Base-by-base conservation (phyloP, 352 stramenopile genomes). In the Phytophthora tubulina region DNA sequence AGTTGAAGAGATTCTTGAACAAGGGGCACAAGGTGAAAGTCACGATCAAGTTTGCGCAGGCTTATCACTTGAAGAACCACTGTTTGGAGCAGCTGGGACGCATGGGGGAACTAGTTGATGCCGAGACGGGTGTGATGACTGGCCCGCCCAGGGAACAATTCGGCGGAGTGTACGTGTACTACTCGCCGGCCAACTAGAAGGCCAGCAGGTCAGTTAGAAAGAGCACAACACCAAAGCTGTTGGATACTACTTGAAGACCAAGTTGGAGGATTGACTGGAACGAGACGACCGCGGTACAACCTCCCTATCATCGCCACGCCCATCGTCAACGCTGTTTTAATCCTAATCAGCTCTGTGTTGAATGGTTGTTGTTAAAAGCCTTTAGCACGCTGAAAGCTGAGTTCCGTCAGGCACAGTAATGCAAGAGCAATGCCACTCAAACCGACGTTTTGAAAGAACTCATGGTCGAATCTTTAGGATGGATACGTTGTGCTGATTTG, bases 11-110 rank as follows among this genome's bases (percentile, higher is more conserved):
- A 53, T 93, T 93, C 54, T 67, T 94, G 36, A 57, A 52, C 62
- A 93, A 92, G 67, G 86, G 82, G n/a, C 86, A 94, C 76, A 92
- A 92, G 63, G 86, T 94, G 38, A 92, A 93, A 69, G 74, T 92
- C 15, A 88, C 82, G 15, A 69, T 92, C 72, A 91, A 90, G 65
- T 94, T 90, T 55, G 75, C 66, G 11, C 76, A 82, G 31, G 76
- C 88, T 17, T 87, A 85, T 63, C 81, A 92, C 50, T 72, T 92
- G 27, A 89, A 90, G 65, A 38, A 69, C 32, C 73, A 78, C 30
- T 79, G 81, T 31, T 36, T 87, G 49, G 71, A 81, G 35, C 80
- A 90, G 62, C 50, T 94, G 45, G 54, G 74, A 48, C 14, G 54
- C 30, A 90, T 94, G 53, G 67, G 77, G 56, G 71, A 78, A n/a